These are phyloP conservation scores for Xylariaceae sp. DNA, from an alignment of 2,329 filamentous ascomycete genomes.

Conservation along the genomic window DNA sequence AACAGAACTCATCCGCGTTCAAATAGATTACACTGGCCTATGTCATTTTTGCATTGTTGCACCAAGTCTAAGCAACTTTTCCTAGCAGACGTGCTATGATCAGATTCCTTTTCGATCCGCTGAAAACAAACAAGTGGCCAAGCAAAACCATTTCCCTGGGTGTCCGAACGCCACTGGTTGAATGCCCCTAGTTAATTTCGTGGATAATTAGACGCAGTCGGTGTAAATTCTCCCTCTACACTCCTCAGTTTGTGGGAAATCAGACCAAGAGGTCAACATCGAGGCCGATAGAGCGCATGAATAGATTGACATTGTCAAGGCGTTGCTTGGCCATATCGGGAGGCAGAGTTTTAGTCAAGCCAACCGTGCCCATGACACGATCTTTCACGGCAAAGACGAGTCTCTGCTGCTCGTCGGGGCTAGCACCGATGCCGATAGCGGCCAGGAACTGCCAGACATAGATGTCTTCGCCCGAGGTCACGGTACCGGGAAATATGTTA, in stretches of 20 bases:
- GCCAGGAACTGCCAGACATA: constrained; percentile 98
- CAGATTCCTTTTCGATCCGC: background rate
- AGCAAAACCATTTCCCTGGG: background rate
- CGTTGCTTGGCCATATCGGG: constrained; percentile 77
- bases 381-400: constrained; percentile 96
- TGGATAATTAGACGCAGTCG: constrained; percentile 3
- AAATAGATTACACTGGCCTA: constrained; percentile 15
- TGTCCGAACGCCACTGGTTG: background rate
- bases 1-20: constrained; percentile 19
- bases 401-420: constrained; percentile 88
- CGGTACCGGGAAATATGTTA: constrained; percentile 84
- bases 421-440: constrained; percentile 88
- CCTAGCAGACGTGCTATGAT: background rate
- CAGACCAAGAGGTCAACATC: constrained; percentile 70
- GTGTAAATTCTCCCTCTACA: background rate
- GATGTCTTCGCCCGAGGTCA: constrained; percentile 84
- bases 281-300: constrained; percentile 97
- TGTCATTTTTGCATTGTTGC: constrained; percentile 4
- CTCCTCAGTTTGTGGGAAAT: background rate
- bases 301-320: constrained; percentile 89
- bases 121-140: background rate
- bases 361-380: constrained; percentile 91
- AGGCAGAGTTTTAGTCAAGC: constrained; percentile 81
- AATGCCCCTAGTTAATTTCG: background rate
- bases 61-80: background rate